Conservation (phyloP, 1,284 basidiomycete species). For the Ceratobasidium sp. region DNA sequence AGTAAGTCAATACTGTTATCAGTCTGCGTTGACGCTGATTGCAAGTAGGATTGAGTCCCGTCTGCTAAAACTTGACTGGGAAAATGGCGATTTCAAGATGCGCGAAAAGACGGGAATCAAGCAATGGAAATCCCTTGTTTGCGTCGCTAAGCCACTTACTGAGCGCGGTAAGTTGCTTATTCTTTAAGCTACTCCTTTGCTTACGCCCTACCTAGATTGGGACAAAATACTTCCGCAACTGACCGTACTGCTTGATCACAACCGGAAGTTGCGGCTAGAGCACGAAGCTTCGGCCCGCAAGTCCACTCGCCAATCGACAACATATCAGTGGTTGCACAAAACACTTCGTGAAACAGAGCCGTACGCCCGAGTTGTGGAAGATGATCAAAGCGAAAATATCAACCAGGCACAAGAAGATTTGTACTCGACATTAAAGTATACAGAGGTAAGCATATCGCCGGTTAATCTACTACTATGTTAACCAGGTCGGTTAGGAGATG, state of each 20-base stretch:
- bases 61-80: slow-evolving; percentile 22
- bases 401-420: too few species aligned
- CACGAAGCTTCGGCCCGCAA: background rate
- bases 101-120: background rate
- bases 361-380: background rate
- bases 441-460: too few species aligned
- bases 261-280: slow-evolving; percentile 14
- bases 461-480: too few species aligned
- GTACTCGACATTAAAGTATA: background rate
- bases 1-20: background rate
- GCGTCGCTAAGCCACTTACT: slow-evolving; percentile 9
- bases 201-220: background rate
- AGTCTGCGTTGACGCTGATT: too few species aligned
- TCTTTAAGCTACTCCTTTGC: too few species aligned
- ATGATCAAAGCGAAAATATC: background rate
- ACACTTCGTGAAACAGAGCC: background rate
- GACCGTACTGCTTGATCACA: background rate
- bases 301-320: background rate
- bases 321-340: background rate
- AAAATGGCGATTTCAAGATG: slow-evolving; percentile 1
- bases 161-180: background rate
- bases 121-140: slow-evolving; percentile 15
- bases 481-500: background rate
- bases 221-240: slow-evolving; percentile 3
- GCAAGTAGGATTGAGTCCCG: slow-evolving; percentile 25